Evolutionary conservation across 345 rosid genomes (phyloP), one percentile per base, ranked within the genome.

Genomic region (Geranium brycei): DNA sequence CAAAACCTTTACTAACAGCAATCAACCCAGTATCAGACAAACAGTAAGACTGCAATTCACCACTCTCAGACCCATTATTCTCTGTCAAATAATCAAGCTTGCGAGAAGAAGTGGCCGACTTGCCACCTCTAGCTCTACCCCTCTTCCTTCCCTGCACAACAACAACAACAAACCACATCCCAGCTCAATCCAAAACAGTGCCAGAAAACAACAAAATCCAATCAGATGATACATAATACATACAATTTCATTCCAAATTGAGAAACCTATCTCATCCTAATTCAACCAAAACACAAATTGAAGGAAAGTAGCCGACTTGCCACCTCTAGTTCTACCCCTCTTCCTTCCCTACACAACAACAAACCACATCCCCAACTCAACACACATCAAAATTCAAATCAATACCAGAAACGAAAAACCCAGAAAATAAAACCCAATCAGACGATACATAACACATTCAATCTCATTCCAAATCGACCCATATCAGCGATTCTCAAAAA

Each of bases 1-100:
- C 79, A 72, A 91, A 91, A 8, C 89, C 89, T 67, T 84, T 73
- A 0, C 84, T 89, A 53, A 91, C 79, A 4, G 78, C 84, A 23
- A 73, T 64, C 79, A 91, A 73, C 14, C 92, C 98, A 19, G 75
- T 69, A 80, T 88, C 96, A 51, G 96, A 80, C 67, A 91, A 77
- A 77, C 80, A 78, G 55, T 58, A 68, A 5, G 87, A 73, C 57
- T 82, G 90, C 5, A 41, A 32, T 3, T 67, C 74, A 53, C 61
- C 75, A 51, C 76, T 76, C 23, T 77, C 83, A 19, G 69, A 32
- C 63, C 19, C 59, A 15, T 75, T 73, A 60, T 71, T 81, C 62
- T 70, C 77, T 40, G 40, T 65, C 61, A 63, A 40, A 23, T 63
- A 55, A 28, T 38, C 72, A 23, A 64, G 64, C 79, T 74, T 80